Evolutionary conservation across 164 flowering plant genomes (phyloP).

Genomic region (Protea cynaroides): DNA sequence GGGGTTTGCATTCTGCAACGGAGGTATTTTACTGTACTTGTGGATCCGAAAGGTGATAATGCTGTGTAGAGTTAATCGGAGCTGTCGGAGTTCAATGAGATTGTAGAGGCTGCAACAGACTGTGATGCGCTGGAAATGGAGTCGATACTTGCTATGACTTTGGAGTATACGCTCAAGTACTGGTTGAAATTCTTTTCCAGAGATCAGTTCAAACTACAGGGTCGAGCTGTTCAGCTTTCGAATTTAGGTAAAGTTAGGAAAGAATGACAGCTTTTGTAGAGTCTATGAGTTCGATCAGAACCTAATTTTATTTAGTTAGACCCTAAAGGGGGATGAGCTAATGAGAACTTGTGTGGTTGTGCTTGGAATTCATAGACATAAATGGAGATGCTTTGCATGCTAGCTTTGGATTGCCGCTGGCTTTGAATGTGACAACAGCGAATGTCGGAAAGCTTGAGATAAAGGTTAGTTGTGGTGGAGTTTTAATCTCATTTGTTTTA

Average conservation of each 20-base stretch:
- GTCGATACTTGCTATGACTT: constrained; percentile 81
- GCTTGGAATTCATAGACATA: constrained; percentile 44
- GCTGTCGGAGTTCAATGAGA: not conserved
- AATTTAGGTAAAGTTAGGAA: constrained; percentile 51
- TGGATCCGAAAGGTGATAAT: not conserved
- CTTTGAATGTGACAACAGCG: constrained; percentile 72
- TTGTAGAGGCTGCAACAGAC: constrained; percentile 4
- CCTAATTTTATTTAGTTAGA: no score
- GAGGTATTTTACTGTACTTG: no score
- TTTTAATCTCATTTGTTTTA: not conserved
- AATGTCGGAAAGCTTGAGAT: constrained; percentile 85
- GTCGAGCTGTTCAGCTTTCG: constrained; percentile 82
- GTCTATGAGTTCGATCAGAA: not conserved
- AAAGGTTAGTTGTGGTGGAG: constrained; percentile 35
- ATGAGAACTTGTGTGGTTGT: not conserved
- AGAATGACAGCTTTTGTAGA: not conserved
- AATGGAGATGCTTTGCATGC: constrained; percentile 95
- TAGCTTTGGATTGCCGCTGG: constrained; percentile 86
- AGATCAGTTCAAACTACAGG: constrained; percentile 93
- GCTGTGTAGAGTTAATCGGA: not conserved
- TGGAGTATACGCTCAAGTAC: constrained; percentile 95
- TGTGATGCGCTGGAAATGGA: constrained; percentile 43
- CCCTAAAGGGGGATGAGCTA: not conserved
- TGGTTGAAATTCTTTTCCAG: constrained; percentile 94
- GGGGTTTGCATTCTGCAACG: constrained; percentile 1